Base-by-base conservation (phyloP, 805 yeast species). In the Saccharomycopsis fermentans region DNA sequence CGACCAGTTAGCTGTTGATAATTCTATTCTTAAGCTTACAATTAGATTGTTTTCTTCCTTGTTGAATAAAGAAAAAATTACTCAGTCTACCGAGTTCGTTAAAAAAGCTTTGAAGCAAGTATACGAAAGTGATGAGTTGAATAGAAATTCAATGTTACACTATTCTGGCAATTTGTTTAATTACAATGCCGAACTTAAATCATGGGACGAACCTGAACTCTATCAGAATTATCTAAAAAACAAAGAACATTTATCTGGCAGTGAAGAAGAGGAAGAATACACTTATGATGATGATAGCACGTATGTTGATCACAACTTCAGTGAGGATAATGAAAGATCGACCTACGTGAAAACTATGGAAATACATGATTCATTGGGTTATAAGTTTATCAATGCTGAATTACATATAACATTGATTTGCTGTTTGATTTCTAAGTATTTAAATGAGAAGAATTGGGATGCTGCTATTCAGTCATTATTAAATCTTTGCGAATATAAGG, bases 21-120 rank as follows among this genome's bases (percentile, higher is more conserved):
- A 56, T 6, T 66, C 70, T 12, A 64, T 69, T 24, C 52, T 66
- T 53, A 65, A 66, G 50, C 64, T 69, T 6, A 65, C 69, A 60
- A 63, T 65, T 36, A 65, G 65, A 58, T 43, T 69, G 39, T 68
- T 70, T 61, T 66, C 65, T 55, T 65, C 71, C 1, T 55, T 69
- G 36, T 61, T 69, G 36, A 67, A 68, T 55, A 47, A 51, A 16
- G 26, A 19, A 6, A 55, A 53, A 32, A 50, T 58, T 19, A 37
- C 32, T 8, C 58, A 51, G 27, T 56, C 59, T 26, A n/a, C 55
- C 48, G 32, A 27, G 17, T 21, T 56, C 17, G 59, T 59, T 19
- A 24, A 43, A 54, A 61, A 54, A 32, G 48, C 24, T 6, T 51
- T 58, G 21, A 21, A 21, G 19, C 54, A 58, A n/a, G 52, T 34